Evolutionary conservation across 2,329 filamentous ascomycete species (phyloP).

Genomic region (Graphilbum sp.): DNA sequence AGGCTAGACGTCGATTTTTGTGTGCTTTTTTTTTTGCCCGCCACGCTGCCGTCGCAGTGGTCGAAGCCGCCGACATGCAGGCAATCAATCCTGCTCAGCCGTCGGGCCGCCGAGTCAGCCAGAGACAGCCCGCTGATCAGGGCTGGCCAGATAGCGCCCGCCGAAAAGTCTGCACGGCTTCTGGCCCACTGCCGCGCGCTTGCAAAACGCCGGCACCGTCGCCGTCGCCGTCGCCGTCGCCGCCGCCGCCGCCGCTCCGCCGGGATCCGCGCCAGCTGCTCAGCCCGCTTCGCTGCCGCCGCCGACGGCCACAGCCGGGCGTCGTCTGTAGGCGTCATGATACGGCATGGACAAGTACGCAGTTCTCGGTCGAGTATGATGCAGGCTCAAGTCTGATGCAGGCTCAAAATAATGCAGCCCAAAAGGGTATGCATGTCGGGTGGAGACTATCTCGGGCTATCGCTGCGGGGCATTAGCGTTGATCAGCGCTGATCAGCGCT

Average conservation of each 20-base stretch:
- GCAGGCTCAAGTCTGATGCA: too few species aligned
- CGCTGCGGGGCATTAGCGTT: too few species aligned
- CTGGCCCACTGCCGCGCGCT: constrained; percentile 6
- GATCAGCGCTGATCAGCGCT: too few species aligned
- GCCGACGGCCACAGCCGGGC: constrained; percentile 4
- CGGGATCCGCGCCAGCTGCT: constrained; percentile 8
- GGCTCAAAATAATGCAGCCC: too few species aligned
- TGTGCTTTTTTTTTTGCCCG: not conserved
- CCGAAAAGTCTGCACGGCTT: constrained; percentile 6
- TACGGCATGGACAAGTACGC: too few species aligned
- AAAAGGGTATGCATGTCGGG: too few species aligned
- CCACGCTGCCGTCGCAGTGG: constrained; percentile 6
- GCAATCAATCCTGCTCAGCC: constrained; percentile 22
- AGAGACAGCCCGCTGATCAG: too few species aligned
- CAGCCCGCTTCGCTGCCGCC: constrained; percentile 4
- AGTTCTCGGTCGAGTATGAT: too few species aligned
- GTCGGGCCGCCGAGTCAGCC: too few species aligned
- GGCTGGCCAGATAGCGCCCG: too few species aligned
- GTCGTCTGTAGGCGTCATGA: too few species aligned
- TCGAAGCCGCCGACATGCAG: constrained; percentile 7
- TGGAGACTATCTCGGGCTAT: too few species aligned
- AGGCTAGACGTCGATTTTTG: constrained; percentile 5
- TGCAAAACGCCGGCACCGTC: constrained; percentile 7
- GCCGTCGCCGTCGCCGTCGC: constrained; percentile 5
- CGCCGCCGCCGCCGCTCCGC: constrained; percentile 4